Base-by-base conservation (phyloP, 345 rosid genomes). In the Turnera subulata region DNA sequence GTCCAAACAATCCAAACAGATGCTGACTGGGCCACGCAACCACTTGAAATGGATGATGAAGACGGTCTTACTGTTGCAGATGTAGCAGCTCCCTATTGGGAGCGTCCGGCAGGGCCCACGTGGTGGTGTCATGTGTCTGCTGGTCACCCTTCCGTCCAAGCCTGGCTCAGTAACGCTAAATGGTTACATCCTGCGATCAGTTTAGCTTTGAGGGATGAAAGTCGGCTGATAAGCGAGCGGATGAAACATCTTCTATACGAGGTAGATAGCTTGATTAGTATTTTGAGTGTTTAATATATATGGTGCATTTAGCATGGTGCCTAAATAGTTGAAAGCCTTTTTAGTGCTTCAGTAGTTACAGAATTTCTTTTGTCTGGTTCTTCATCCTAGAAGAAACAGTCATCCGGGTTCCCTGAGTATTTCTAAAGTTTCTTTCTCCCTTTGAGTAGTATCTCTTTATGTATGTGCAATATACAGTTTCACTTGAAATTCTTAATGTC, bases 111-210 rank as follows among this genome's bases (percentile, higher is more conserved):
- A 0, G 99, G 99, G 16, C 96, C 97, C 0, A 61, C 69, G 46
- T 93, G 99, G 99, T 93, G 99, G 99, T 93, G 99, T 40, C 97
- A 93, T 72, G 59, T 89, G 54, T 57, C 72, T 52, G 91, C 97
- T 40, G 76, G 72, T 62, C 76, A 87, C 69, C 75, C 84, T 13
- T 61, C 59, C 44, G 84, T 85, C 17, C 78, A 78, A 55, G 50
- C 81, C 44, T 87, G 96, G 96, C 90, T 89, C 39, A 79, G 24
- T 26, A 73, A 50, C 67, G 91, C 96, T 66, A 84, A 81, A n/a
- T 93, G 97, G 99, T 69, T 93, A 65, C 99, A 93, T 83, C 97
- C 96, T 62, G 97, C 99, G 1, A 78, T 89, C 66, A 82, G 96
- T 69, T 67, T 93, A 54, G 94, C 99, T 17, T 70, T 89, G 84